Percentiles rank a stretch among this genome's conserved stretches.
Evolutionary conservation across 495 filamentous ascomycete genomes (phyloP).

Genomic region (Neurospora sp.): DNA sequence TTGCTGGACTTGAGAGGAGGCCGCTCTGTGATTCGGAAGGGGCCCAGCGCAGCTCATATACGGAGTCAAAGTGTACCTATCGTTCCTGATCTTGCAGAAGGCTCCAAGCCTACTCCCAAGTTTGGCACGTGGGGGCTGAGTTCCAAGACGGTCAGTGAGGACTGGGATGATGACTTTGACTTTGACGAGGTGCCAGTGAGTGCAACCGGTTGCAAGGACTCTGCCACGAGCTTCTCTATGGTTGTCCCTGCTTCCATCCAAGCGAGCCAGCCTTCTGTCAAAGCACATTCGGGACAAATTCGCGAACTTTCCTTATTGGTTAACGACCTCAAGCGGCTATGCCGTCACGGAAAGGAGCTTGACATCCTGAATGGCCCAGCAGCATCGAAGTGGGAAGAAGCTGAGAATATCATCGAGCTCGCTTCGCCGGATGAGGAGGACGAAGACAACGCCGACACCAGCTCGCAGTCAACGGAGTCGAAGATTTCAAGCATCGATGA

Average conservation of each 20-base stretch:
- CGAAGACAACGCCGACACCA: slow-evolving; percentile 19
- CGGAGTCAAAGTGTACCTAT: slow-evolving; percentile 95
- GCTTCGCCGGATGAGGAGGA: slow-evolving; percentile 74
- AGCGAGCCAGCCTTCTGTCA: slow-evolving; percentile 74
- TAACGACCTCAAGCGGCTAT: slow-evolving; percentile 51
- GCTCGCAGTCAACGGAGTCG: slow-evolving; percentile 18
- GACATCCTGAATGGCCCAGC: slow-evolving; percentile 53
- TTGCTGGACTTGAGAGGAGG: slow-evolving; percentile 61
- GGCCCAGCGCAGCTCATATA: slow-evolving; percentile 66
- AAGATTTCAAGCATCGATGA: slow-evolving; percentile 30
- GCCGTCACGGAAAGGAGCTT: slow-evolving; percentile 63
- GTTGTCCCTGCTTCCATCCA: slow-evolving; percentile 73
- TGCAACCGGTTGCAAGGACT: slow-evolving; percentile 27
- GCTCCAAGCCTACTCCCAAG: slow-evolving; percentile 55
- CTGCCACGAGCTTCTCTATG: slow-evolving; percentile 47
- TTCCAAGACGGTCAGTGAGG: slow-evolving; percentile 71
- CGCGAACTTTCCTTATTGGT: slow-evolving; percentile 76
- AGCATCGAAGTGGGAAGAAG: slow-evolving; percentile 67
- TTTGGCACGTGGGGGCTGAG: slow-evolving; percentile 85
- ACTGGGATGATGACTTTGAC: slow-evolving; percentile 81
- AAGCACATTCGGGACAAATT: slow-evolving; percentile 78
- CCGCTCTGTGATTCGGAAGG: slow-evolving; percentile 62
- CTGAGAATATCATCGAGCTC: slow-evolving; percentile 77
- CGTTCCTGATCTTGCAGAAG: slow-evolving; percentile 49
- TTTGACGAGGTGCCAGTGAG: slow-evolving; percentile 48